Percentiles rank a stretch among this genome's conserved stretches.
phyloP scores from a whole-genome alignment of 2,329 filamentous ascomycete genomes.

The Arthrinium phaeospermum region DNA sequence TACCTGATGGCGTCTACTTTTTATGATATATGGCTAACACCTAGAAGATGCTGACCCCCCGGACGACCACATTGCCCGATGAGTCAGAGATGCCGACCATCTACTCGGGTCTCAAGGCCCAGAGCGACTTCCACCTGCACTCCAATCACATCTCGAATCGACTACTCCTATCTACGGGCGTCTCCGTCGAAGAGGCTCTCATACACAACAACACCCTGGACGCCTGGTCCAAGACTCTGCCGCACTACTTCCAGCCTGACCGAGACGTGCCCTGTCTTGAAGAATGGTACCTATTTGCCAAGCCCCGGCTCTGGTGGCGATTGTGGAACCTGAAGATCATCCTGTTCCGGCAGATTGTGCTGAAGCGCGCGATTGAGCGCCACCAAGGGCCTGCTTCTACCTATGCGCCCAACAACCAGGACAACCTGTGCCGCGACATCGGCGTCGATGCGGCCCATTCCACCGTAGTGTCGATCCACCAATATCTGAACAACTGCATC shows the following conservation, averaged over 20 bases:
- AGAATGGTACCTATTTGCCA: constrained; percentile 33
- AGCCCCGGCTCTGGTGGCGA: constrained; percentile 39
- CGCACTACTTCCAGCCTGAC: constrained; percentile 33
- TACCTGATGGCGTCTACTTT: not conserved
- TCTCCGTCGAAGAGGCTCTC: constrained; percentile 34
- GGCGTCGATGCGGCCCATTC: constrained; percentile 35
- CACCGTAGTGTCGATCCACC: constrained; percentile 35
- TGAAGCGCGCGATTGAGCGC: constrained; percentile 33
- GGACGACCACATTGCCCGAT: constrained; percentile 30
- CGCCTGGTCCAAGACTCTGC: constrained; percentile 35
- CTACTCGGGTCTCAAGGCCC: constrained; percentile 37
- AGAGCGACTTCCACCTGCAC: constrained; percentile 39
- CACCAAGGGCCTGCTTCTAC: constrained; percentile 21
- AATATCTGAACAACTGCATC: constrained; percentile 29
- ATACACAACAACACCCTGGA: constrained; percentile 34
- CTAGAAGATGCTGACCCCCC: constrained; percentile 33
- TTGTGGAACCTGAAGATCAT: constrained; percentile 41
- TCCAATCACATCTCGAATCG: constrained; percentile 40
- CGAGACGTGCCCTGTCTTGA: constrained; percentile 27
- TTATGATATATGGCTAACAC: not conserved
- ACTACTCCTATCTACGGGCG: constrained; percentile 33
- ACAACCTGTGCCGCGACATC: constrained; percentile 31
- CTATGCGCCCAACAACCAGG: constrained; percentile 25
- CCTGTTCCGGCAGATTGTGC: constrained; percentile 37
- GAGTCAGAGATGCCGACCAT: constrained; percentile 33